Conservation (phyloP, 1,139 yeast genomes). For the Nakaseomyces kungkrabaensis region DNA sequence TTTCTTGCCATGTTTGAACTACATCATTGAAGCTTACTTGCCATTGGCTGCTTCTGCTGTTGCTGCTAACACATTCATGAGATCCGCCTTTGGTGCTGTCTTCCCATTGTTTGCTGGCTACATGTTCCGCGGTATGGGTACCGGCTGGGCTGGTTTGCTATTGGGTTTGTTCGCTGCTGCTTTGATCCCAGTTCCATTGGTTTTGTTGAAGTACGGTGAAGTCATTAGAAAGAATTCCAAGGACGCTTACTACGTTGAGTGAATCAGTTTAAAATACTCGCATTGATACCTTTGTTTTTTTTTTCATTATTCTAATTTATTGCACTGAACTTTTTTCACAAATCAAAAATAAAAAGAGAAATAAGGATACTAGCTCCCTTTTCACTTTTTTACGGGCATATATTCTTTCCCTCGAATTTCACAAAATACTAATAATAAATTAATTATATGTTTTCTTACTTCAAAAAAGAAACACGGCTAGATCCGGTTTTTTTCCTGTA, state of each 20-base stretch:
- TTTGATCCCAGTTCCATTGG: slow-evolving; percentile 58
- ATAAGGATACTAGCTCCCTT: neutral
- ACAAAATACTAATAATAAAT: neutral
- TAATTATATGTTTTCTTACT: neutral
- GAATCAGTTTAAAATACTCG: neutral
- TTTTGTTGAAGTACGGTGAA: slow-evolving; percentile 50
- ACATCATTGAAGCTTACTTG: slow-evolving; percentile 71
- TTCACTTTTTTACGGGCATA: neutral
- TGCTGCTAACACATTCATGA: slow-evolving; percentile 74
- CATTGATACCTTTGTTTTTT: neutral
- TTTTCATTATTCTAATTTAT: neutral
- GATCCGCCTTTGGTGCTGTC: slow-evolving; percentile 56
- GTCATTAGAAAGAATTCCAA: slow-evolving; percentile 46
- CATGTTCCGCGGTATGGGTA: slow-evolving; percentile 67
- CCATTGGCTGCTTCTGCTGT: slow-evolving; percentile 81
- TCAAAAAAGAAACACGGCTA: neutral
- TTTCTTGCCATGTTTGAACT: slow-evolving; percentile 69
- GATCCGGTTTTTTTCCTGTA: too few species aligned
- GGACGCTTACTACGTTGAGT: slow-evolving; percentile 33
- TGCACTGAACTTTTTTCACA: neutral
- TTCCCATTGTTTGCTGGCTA: slow-evolving; percentile 74
- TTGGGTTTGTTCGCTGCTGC: slow-evolving; percentile 57
- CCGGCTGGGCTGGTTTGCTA: slow-evolving; percentile 76
- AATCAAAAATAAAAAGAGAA: neutral
- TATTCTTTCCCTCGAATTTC: neutral